Conservation (phyloP, 306 rosid species). For the Ochetophila trinervis region DNA sequence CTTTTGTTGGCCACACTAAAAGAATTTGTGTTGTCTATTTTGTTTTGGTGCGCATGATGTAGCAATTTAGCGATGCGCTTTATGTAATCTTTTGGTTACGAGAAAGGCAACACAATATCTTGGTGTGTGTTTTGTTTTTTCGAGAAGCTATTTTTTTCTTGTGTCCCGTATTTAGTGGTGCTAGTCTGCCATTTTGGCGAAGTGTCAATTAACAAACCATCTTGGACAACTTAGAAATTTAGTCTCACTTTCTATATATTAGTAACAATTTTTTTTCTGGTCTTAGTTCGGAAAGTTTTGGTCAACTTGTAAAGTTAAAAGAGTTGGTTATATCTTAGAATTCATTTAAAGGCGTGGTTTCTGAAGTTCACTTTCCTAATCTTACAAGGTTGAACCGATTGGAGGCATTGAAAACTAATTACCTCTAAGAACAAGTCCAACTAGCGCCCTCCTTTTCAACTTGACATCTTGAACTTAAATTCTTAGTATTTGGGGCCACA, state of each 20-base stretch:
- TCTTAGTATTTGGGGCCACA: no score
- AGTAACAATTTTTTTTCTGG: background rate
- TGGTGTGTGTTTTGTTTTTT: no score
- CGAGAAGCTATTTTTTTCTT: no score
- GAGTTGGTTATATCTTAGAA: background rate
- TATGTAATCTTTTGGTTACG: no score
- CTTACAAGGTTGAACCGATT: no score
- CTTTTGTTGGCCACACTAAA: no score
- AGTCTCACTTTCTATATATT: background rate
- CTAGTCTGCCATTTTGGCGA: no score
- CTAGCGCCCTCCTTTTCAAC: conserved; percentile 33
- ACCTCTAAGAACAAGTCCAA: background rate
- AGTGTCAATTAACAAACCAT: background rate
- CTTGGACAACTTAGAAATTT: conserved; percentile 4
- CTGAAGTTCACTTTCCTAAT: conserved; percentile 19
- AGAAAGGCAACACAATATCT: no score
- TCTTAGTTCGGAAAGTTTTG: conserved; percentile 10
- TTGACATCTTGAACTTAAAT: conserved; percentile 8
- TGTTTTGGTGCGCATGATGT: no score
- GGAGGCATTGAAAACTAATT: background rate
- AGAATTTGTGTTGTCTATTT: no score
- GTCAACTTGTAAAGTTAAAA: background rate
- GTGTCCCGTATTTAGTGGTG: no score
- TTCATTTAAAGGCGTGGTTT: background rate
- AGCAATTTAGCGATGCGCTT: no score